A percentile compares a stretch with the other conserved stretches of the same genome.
Evolutionary conservation across 2,329 filamentous ascomycete genomes (phyloP).

Genomic region (Pestalotiopsis sp.): DNA sequence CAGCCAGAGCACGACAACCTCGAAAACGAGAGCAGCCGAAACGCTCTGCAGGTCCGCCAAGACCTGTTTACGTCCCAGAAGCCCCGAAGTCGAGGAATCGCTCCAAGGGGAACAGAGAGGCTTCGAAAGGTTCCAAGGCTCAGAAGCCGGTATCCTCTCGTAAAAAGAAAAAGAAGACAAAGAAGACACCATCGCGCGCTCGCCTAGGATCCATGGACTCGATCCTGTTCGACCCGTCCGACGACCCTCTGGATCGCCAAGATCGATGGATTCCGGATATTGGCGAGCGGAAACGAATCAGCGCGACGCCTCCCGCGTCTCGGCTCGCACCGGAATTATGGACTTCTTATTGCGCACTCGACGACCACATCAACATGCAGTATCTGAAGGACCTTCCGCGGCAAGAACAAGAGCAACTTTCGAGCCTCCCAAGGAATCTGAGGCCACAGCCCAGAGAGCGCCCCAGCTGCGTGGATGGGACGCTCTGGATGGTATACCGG

Average conservation of each 20-base stretch:
- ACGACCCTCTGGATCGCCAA: neutral
- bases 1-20: neutral
- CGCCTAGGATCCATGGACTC: slow-evolving; percentile 8
- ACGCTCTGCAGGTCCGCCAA: neutral
- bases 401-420: neutral
- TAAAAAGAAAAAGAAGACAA: neutral
- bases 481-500: slow-evolving; percentile 2
- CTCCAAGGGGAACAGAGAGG: neutral
- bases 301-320: neutral
- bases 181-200: neutral
- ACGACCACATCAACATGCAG: neutral
- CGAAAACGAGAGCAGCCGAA: neutral
- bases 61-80: slow-evolving; percentile 4
- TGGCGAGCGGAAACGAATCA: neutral
- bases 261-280: slow-evolving; percentile 7
- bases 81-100: neutral
- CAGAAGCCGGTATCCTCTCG: neutral
- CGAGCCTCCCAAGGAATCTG: neutral
- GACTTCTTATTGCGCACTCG: neutral
- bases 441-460: neutral
- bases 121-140: neutral
- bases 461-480: neutral
- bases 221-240: neutral
- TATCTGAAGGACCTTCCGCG: neutral
- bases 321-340: neutral